These are phyloP conservation scores for Neofusicoccum sp. DNA, from an alignment of 2,329 filamentous ascomycete species.

Conservation along the genomic window DNA sequence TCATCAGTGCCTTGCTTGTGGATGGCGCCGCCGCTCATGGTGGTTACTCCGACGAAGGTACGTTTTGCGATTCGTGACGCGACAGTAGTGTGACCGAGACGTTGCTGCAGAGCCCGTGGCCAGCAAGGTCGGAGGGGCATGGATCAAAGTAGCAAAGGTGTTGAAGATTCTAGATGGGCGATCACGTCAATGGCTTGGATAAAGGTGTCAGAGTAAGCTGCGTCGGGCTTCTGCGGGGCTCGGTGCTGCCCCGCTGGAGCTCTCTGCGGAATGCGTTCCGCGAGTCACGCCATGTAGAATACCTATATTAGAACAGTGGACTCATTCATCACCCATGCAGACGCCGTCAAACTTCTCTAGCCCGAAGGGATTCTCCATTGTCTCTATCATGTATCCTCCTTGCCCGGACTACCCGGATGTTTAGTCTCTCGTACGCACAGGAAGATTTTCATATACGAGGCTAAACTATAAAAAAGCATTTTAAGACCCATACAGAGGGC, in stretches of 20 bases:
- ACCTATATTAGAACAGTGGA: neutral
- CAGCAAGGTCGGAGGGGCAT: neutral
- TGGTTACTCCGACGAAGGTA: neutral
- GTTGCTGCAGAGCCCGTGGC: neutral
- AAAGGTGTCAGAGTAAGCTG: slow-evolving; percentile 9
- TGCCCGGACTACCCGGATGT: too few relatives aligned
- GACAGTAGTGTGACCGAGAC: neutral
- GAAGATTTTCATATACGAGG: too few relatives aligned
- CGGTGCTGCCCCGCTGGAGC: slow-evolving; percentile 6
- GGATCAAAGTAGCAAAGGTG: neutral
- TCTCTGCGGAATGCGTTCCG: slow-evolving; percentile 1
- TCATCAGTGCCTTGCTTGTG: slow-evolving; percentile 46
- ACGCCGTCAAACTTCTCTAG: too few relatives aligned
- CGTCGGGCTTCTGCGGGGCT: neutral
- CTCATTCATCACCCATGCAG: too few relatives aligned
- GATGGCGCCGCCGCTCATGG: slow-evolving; percentile 24
- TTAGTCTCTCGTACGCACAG: too few relatives aligned
- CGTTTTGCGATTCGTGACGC: neutral
- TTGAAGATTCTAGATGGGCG: neutral
- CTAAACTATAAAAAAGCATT: too few relatives aligned
- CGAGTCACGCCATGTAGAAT: neutral
- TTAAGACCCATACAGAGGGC: too few relatives aligned
- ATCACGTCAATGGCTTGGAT: neutral
- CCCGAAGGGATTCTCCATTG: too few relatives aligned
- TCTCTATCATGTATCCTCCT: too few relatives aligned